Evolutionary conservation across 345 rosid species (phyloP), one percentile per base, ranked within the genome.

Genomic region (Hypericum perforatum): DNA sequence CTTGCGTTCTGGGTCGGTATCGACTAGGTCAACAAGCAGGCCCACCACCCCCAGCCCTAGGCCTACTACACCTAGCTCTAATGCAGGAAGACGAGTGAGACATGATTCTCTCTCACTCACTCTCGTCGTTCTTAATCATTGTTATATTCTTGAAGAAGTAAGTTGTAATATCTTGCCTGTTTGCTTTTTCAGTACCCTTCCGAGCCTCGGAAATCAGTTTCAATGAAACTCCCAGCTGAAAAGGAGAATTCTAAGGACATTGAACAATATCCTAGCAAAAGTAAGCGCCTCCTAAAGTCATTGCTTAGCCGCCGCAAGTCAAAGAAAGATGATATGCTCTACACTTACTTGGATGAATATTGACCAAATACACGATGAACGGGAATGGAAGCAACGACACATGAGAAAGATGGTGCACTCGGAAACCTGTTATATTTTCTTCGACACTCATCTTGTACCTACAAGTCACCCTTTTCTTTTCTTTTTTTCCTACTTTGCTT

Each of bases 241-340:
- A 72, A 76, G 72, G 66, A 67, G 43, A 59, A 61, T 46, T 37
- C 37, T 49, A 54, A 62, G 13, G 84, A 78, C 6, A 52, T 59
- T 10, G 76, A 75, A 13, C 54, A 60, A 15, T 52, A 62, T 64
- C 70, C 79, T 39, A 63, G 78, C 70, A 77, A 73, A 68, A 76
- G 70, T 74, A 77, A 76, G 61, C 76, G 72, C 40, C 74, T 78
- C 48, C 51, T 85, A 38, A 81, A 78, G 75, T 89, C 92, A 45
- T 57, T 83, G 74, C 80, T 81, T 49, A 75, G 92, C 78, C 62
- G 81, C 75, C 65, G 76, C 63, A 83, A 72, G 70, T 53, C 82
- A 12, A 78, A 60, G 66, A 73, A 66, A 61, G 74, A 76, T 38
- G 57, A 40, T 51, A 16, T 65, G 0, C 15, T 60, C 7, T 57